Conservation (phyloP, 345 rosid species). For the Turnera subulata region DNA sequence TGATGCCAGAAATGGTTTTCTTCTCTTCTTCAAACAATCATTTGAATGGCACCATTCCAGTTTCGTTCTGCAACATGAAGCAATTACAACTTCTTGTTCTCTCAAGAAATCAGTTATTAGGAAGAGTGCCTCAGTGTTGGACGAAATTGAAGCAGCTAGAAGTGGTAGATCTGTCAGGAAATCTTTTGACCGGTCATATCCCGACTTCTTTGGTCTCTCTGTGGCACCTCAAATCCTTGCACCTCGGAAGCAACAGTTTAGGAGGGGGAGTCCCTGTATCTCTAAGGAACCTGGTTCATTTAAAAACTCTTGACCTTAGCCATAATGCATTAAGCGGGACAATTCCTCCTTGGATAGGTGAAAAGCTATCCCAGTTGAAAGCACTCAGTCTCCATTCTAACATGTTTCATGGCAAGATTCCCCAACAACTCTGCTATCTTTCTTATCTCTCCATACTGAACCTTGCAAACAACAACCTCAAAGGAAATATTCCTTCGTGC, state of each 20-base stretch:
- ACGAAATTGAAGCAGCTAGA: background rate
- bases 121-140: background rate
- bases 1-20: background rate
- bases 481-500: too few species aligned
- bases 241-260: slow-evolving; percentile 1
- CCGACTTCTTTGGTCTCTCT: background rate
- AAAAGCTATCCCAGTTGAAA: too few species aligned
- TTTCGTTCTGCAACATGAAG: slow-evolving; percentile 3
- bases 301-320: background rate
- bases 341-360: too few species aligned
- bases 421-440: too few species aligned
- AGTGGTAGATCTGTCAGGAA: background rate
- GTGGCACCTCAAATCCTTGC: background rate
- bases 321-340: too few species aligned
- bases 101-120: background rate
- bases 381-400: too few species aligned
- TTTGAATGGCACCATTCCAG: background rate
- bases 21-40: background rate
- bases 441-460: too few species aligned
- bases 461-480: too few species aligned
- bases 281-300: background rate
- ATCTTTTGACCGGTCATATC: background rate
- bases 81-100: background rate
- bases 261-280: background rate
- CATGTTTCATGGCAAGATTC: too few species aligned